A percentile compares a stretch with the other conserved stretches of the same genome.
Conservation (phyloP, 345 rosid genomes). For the sweet orange (Citrus sinensis) region DVS_A1.0 CM039169.1:10263501-10264000, state of each 20-base stretch:
- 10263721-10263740: neutral
- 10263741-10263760: neutral
- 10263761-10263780: neutral
- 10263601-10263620: neutral
- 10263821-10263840: slow-evolving; percentile 15
- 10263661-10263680: neutral
- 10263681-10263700: neutral
- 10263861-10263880: neutral
- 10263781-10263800: neutral
- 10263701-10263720: neutral
- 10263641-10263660: neutral
- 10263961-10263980: neutral
- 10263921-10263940: neutral
- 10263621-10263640: neutral
- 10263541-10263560: neutral
- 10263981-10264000: too few relatives aligned
- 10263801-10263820: neutral
- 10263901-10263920: neutral
- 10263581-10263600: neutral
- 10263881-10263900: neutral
- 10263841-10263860: slow-evolving; percentile 14
- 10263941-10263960: too few relatives aligned
- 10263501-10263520: slow-evolving; percentile 1
- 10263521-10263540: slow-evolving; percentile 3
- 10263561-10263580: neutral